Evolutionary conservation across 768 basidiomycete species (phyloP), one percentile per base, ranked within the genome.

Genomic region (Kwoniella dendrophila): DNA sequence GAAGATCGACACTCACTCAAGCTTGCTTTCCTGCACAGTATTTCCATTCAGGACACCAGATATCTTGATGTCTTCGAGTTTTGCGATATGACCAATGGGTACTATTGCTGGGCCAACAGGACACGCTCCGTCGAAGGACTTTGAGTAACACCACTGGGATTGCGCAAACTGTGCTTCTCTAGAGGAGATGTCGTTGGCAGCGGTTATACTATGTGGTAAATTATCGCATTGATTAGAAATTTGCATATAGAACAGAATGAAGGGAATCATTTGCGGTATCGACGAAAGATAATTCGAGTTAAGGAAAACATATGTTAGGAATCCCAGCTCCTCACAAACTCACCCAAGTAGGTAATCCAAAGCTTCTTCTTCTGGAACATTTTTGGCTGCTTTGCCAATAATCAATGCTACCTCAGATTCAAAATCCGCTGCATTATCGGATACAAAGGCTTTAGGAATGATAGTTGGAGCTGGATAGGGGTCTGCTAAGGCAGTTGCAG

Each of bases 121-220:
- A 14, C 80, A 83, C 2, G 82, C 80, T 30, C 82, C 59, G 87
- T 90, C 91, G 68, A 91, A 94, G 40, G 87, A 83, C 78, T 94
- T 94, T 27, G 90, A 90, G 78, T 90, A 92, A 30, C 84, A 82
- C 91, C 92, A 94, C 68, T 94, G 92, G 0, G 88, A 87, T 10
- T 87, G 86, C 3, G 85, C 85, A 79, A 89, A 81, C 75, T 93
- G 92, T 69, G 88, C 87, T 66, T 87, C 86, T 41, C 92, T 85
- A 84, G 92, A 91, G 4, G 90, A 91, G 2, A 89, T 83, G 52
- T 81, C 80, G 63, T 81, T 81, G 11, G 77, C 63, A 0, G 74
- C 75, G 1, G 79, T 76, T 62, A 72, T 68, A 12, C 87, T 88
- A 64, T n/a, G n/a, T n/a, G n/a, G n/a, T n/a, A n/a, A n/a, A n/a